These are phyloP conservation scores for Stachybotrys echinatus DNA, from an alignment of 2,329 filamentous ascomycete species.

Conservation along the genomic window DNA sequence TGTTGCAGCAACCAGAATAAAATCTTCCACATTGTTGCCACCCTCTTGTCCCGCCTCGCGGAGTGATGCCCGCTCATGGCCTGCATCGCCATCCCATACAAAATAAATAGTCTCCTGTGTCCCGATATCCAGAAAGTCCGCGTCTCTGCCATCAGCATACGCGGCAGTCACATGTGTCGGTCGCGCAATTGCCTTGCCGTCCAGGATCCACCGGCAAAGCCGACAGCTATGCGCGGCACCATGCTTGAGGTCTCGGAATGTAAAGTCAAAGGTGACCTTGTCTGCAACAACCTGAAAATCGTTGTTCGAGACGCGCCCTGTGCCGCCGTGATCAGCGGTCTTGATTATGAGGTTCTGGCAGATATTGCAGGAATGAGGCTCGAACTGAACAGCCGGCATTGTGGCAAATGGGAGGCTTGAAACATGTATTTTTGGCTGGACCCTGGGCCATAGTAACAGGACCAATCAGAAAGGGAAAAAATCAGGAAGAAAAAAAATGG, in stretches of 20 bases:
- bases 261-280: not conserved
- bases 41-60: not conserved
- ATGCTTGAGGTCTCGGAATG: not conserved
- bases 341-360: not conserved
- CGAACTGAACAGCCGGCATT: not conserved
- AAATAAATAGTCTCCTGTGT: not conserved
- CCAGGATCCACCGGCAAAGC: not conserved
- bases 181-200: not conserved
- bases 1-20: not conserved
- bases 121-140: not conserved
- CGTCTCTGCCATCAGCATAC: not conserved
- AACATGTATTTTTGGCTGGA: too few species aligned
- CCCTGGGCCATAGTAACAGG: too few species aligned
- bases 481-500: too few species aligned
- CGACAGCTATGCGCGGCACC: not conserved
- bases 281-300: not conserved
- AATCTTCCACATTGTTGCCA: not conserved
- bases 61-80: not conserved
- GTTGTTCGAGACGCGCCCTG: too few species aligned
- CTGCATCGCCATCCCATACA: not conserved
- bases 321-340: too few species aligned
- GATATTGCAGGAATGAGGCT: not conserved
- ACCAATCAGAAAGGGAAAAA: too few species aligned
- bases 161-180: not conserved
- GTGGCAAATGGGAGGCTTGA: too few species aligned